phyloP scores from a whole-genome alignment of 495 filamentous ascomycete genomes.

The Penicillium canariense region DNA sequence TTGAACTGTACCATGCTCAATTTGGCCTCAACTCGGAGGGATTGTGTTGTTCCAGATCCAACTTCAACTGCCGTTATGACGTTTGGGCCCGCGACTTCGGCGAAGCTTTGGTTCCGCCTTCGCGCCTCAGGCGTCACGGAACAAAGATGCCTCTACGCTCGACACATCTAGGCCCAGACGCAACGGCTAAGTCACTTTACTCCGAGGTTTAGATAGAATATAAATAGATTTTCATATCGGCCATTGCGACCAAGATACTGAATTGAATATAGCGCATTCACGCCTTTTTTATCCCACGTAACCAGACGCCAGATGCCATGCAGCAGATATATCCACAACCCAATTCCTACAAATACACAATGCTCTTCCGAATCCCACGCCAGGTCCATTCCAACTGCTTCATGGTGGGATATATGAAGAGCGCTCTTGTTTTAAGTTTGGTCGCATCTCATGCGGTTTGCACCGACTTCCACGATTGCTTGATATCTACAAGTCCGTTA shows the following conservation, averaged over 20 bases:
- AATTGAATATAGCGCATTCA: conserved; percentile 1
- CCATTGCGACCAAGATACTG: neutral
- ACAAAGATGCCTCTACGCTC: neutral
- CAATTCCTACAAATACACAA: conserved; percentile 32
- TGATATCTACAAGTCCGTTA: conserved; percentile 25
- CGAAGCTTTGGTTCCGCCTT: conserved; percentile 5
- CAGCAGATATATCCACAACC: conserved; percentile 38
- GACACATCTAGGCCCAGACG: neutral
- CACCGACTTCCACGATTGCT: conserved; percentile 27
- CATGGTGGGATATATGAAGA: neutral
- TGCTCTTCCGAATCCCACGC: neutral
- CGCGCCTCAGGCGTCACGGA: conserved; percentile 2
- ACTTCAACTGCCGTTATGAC: neutral
- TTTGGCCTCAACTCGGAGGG: neutral
- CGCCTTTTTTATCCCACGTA: conserved; percentile 23
- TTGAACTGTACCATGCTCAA: neutral
- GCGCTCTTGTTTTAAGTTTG: neutral
- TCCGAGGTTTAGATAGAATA: neutral
- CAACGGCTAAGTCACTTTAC: neutral
- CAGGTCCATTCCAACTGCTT: neutral
- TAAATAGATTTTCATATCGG: neutral
- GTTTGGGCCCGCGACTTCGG: neutral
- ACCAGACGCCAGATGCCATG: conserved; percentile 47
- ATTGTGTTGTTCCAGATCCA: neutral
- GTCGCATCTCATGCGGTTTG: conserved; percentile 19